A percentile compares a stretch with the other conserved stretches of the same genome.
phyloP scores from a whole-genome alignment of 2,329 filamentous ascomycete genomes.

The Penicillium sp. region DNA sequence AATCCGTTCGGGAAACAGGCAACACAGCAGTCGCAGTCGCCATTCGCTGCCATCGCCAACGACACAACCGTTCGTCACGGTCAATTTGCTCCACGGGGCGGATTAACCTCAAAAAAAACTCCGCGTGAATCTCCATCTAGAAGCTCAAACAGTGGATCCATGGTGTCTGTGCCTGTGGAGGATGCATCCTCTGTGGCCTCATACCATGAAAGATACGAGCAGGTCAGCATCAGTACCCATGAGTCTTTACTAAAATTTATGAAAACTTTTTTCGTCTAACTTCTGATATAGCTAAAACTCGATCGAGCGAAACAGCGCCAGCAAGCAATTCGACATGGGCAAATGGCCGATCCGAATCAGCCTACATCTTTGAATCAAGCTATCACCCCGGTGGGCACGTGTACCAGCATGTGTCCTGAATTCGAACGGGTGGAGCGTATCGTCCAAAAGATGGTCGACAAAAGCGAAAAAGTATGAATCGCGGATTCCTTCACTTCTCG shows the following conservation, averaged over 20 bases:
- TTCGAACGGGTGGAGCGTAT: conserved; percentile 62
- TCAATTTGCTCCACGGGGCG: conserved; percentile 8
- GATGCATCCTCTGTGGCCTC: conserved; percentile 21
- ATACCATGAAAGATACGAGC: conserved; percentile 38
- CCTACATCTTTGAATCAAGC: conserved; percentile 59
- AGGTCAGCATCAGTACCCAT: conserved; percentile 27
- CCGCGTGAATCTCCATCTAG: conserved; percentile 8
- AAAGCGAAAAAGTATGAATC: conserved; percentile 54
- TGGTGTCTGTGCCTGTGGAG: conserved; percentile 20
- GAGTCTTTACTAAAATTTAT: neutral
- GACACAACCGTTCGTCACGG: conserved; percentile 3
- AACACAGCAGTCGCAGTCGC: conserved; percentile 21
- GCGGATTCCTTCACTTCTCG: neutral
- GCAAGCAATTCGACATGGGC: conserved; percentile 52
- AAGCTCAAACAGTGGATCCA: conserved; percentile 6
- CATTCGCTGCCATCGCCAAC: conserved; percentile 21
- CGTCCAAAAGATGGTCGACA: conserved; percentile 60
- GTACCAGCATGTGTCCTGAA: conserved; percentile 64
- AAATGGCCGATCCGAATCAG: conserved; percentile 59
- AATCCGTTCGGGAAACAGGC: conserved; percentile 16
- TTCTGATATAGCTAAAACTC: conserved; percentile 45
- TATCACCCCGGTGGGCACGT: conserved; percentile 61
- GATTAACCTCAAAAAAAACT: neutral
- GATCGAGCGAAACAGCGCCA: conserved; percentile 51
- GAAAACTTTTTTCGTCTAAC: conserved; percentile 3